Evolutionary conservation across 306 rosid species (phyloP), one percentile per base, ranked within the genome.

Genomic region (Gleditsia sinensis): DNA sequence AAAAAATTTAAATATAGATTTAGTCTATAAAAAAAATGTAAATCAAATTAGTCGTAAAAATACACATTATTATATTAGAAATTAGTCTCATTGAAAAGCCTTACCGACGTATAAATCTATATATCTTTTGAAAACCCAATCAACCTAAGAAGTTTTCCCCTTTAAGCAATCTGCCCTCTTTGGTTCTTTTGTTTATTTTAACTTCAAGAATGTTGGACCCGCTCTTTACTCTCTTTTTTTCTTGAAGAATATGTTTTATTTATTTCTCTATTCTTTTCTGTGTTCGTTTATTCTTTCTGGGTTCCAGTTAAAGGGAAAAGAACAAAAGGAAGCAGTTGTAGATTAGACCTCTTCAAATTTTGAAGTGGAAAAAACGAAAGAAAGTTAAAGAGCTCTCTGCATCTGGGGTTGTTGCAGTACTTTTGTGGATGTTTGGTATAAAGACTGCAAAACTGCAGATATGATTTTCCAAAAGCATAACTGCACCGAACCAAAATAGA

Each of bases 291-390:
- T 69, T 77, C 80, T 69, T 74, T 74, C 19, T 12, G 74, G 74
- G 72, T 77, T 63, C 58, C 66, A 74, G 85, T 62, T 84, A 84
- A 80, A 77, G 78, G 71, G 85, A 84, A 81, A 77, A 80, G 85
- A 77, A 80, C 83, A 71, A 83, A 81, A 79, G 70, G 61, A 71
- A 73, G 80, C 75, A 69, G 79, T 30, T 67, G 50, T 32, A 76
- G 20, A n/a, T 23, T 20, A 17, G 45, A 34, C 20, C 3, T 51
- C 5, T 71, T 55, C 71, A 57, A 77, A 72, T 63, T 75, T 75
- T 73, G 16, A 73, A 64, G 59, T 24, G 56, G 11, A 70, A 78
- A 69, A 68, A 11, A 30, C 2, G 4, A 28, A 4, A 19, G 28
- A 57, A 57, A 21, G 67, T 63, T 55, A 62, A 80, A 77, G 78